Conservation (phyloP, 1,284 basidiomycete species). For the Cryptococcus hybrid region DNA sequence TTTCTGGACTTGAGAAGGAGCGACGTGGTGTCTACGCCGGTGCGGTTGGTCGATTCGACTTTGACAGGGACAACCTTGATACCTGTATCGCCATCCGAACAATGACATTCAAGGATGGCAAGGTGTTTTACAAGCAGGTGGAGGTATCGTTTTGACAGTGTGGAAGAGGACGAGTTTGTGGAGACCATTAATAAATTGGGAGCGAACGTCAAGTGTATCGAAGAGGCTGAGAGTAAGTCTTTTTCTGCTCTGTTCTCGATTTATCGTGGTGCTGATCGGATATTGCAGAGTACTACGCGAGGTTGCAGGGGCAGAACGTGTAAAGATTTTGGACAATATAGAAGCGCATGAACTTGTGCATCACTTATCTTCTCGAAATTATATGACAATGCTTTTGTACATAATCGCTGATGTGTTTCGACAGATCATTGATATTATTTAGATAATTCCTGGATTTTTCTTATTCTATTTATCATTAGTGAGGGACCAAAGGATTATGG, state of each 20-base stretch:
- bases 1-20: slow-evolving; percentile 84
- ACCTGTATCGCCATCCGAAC: slow-evolving; percentile 99
- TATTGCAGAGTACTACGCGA: slow-evolving; percentile 26
- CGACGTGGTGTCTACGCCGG: slow-evolving; percentile 94
- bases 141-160: slow-evolving; percentile 96
- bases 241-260: background rate
- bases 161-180: slow-evolving; percentile 94
- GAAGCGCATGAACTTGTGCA: too few relatives aligned
- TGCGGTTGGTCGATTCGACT: slow-evolving; percentile 96
- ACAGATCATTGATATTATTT: too few relatives aligned
- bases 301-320: slow-evolving; percentile 10
- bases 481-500: too few relatives aligned
- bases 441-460: too few relatives aligned
- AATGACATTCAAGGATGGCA: slow-evolving; percentile 94
- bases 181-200: slow-evolving; percentile 96
- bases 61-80: slow-evolving; percentile 92
- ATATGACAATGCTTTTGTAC: too few relatives aligned
- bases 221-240: slow-evolving; percentile 81
- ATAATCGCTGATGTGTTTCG: too few relatives aligned
- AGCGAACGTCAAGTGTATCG: slow-evolving; percentile 81
- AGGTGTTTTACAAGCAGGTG: slow-evolving; percentile 94
- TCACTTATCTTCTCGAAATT: background rate
- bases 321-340: background rate
- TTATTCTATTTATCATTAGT: too few relatives aligned
- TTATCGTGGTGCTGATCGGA: background rate